Base-by-base conservation (phyloP, 1,284 basidiomycete genomes). In the Taiwanofungus camphoratus region DNA sequence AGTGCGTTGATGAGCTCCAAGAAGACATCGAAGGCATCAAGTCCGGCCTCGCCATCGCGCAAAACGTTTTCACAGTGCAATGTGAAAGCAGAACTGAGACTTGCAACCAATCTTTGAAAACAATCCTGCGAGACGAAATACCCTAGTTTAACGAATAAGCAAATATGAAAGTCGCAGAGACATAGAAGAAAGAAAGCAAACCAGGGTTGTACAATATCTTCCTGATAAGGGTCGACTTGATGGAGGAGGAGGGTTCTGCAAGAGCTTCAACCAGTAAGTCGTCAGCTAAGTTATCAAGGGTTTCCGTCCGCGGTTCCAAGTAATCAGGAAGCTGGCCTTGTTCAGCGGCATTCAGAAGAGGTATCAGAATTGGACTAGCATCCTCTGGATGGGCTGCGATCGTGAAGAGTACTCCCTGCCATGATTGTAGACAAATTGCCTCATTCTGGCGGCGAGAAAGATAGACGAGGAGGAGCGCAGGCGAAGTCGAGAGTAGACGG, bases 381-480 rank as follows among this genome's bases (percentile, higher is more conserved):
- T 56, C 51, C 4, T 62, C 61, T 0, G 62, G 56, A 34, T 66
- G 54, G n/a, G 55, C 40, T 0, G 66, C 56, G 2, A 72, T 52
- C 0, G 58, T 56, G 5, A 50, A 41, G 3, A 82, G 64, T 1
- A 77, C 54, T 0, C 58, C 52, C 24, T 68, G 67, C 78, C 78
- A 80, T 3, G 74, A 54, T 2, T 52, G 42, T 5, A 60, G 47
- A 19, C 61, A 60, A 5, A 58, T 60, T 3, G 39, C 39, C n/a
- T 67, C 55, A 27, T 70, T 58, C 13, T 62, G 60, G 3, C 75
- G 64, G 45, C 69, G 55, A 7, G 60, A 49, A 24, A 82, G 60
- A 50, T 80, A 82, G 0, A 71, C 62, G 1, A 73, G 59, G 2
- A 82, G 55, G 1, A 82, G 61, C 1, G 64, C 43, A 1, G 73